phyloP scores from a whole-genome alignment of 768 basidiomycete species.

The Tricholoma bakamatsutake region DNA sequence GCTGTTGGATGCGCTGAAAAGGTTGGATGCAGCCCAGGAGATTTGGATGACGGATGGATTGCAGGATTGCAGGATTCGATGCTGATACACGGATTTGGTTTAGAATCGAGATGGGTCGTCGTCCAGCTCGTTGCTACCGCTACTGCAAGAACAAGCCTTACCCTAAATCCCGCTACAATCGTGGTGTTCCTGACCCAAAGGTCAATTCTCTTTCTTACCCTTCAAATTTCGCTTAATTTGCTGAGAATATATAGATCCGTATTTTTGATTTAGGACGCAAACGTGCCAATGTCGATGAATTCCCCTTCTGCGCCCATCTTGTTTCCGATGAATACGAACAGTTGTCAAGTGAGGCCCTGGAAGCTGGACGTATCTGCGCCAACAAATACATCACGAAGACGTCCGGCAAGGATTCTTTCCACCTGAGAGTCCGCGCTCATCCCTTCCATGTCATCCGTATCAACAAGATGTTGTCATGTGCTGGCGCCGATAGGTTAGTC shows the following conservation, averaged over 20 bases:
- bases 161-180: conserved; percentile 93
- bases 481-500: conserved; percentile 90
- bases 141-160: conserved; percentile 99
- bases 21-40: neutral
- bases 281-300: conserved; percentile 94
- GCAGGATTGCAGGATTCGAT: neutral
- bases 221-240: neutral
- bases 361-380: conserved; percentile 97
- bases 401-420: conserved; percentile 98
- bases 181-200: conserved; percentile 97
- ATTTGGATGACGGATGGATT: neutral
- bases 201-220: conserved; percentile 27
- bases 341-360: conserved; percentile 90
- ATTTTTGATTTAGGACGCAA: conserved; percentile 97
- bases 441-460: conserved; percentile 98
- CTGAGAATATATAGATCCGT: conserved; percentile 58
- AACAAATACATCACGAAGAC: conserved; percentile 99
- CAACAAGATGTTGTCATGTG: conserved; percentile 99
- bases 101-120: conserved; percentile 78
- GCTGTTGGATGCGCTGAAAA: neutral
- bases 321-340: conserved; percentile 99
- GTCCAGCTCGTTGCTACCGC: conserved; percentile 96
- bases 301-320: conserved; percentile 94
- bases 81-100: neutral
- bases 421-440: conserved; percentile 93